Percentiles rank a stretch among this genome's conserved stretches.
Conservation (phyloP, 768 basidiomycete genomes). For the Dacryopinax primogenitus region DNA sequence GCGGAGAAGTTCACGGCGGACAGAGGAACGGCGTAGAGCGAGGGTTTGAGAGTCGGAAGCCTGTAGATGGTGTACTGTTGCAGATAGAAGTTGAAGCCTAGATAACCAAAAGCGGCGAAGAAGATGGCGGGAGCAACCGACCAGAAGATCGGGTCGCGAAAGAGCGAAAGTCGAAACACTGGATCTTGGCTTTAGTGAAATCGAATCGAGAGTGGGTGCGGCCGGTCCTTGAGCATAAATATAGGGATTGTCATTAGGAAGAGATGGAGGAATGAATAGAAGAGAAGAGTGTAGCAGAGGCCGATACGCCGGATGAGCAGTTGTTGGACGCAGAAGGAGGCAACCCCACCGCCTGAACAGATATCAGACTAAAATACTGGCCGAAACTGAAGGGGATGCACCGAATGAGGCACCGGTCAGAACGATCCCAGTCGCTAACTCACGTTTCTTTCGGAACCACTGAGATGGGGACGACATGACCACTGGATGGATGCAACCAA, state of each 20-base stretch:
- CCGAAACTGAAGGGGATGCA: neutral
- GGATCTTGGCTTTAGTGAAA: slow-evolving; percentile 7
- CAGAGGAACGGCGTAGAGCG: slow-evolving; percentile 14
- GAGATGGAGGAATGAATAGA: slow-evolving; percentile 24
- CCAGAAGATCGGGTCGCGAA: slow-evolving; percentile 23
- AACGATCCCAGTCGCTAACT: slow-evolving; percentile 15
- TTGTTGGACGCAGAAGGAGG: too few relatives aligned
- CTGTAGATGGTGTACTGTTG: too few relatives aligned
- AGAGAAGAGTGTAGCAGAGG: slow-evolving; percentile 26
- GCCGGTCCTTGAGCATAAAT: slow-evolving; percentile 27
- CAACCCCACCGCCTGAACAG: slow-evolving; percentile 12
- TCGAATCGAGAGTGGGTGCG: slow-evolving; percentile 10
- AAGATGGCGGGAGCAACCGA: slow-evolving; percentile 26
- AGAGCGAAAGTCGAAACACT: slow-evolving; percentile 15
- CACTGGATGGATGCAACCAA: slow-evolving; percentile 13
- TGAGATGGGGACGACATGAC: slow-evolving; percentile 14
- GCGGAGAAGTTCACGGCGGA: slow-evolving; percentile 22
- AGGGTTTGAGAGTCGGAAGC: slow-evolving; percentile 12
- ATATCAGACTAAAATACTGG: neutral
- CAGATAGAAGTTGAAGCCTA: neutral
- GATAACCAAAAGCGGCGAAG: slow-evolving; percentile 18
- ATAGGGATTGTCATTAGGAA: slow-evolving; percentile 22
- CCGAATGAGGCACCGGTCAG: slow-evolving; percentile 16
- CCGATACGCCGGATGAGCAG: slow-evolving; percentile 26
- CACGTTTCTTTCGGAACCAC: slow-evolving; percentile 15